Evolutionary conservation across 768 basidiomycete genomes (phyloP).

Genomic region (Collybia sp.): DNA sequence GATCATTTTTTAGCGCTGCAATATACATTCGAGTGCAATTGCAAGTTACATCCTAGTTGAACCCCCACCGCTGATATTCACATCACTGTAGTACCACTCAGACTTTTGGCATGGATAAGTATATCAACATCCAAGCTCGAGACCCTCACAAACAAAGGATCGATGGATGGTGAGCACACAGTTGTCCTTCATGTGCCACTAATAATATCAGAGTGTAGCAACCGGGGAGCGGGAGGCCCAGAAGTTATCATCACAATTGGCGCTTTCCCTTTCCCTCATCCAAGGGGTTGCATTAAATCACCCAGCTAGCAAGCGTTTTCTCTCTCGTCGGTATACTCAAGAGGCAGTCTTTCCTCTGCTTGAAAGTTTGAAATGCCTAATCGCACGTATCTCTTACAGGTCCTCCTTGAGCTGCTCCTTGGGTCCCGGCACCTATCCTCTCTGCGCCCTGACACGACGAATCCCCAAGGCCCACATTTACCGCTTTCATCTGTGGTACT

Average conservation of each 20-base stretch:
- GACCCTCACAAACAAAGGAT: conserved; percentile 35
- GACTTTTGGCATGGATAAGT: conserved; percentile 61
- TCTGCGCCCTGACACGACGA: conserved; percentile 14
- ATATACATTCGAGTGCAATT: conserved; percentile 79
- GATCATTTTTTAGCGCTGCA: conserved; percentile 62
- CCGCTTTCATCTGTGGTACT: conserved; percentile 71
- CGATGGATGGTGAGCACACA: conserved; percentile 36
- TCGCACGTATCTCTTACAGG: conserved; percentile 29
- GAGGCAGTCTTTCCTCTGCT: conserved; percentile 45
- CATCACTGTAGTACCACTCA: conserved; percentile 52
- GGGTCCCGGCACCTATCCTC: conserved; percentile 59
- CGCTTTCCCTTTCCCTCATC: conserved; percentile 59
- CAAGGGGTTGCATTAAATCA: conserved; percentile 79
- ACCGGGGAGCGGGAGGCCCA: conserved; percentile 41
- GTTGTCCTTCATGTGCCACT: conserved; percentile 1
- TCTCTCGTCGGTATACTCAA: conserved; percentile 62
- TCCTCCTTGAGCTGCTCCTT: conserved; percentile 67
- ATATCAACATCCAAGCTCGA: conserved; percentile 48
- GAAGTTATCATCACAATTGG: conserved; percentile 46
- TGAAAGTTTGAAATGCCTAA: not conserved
- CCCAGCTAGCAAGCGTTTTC: conserved; percentile 56
- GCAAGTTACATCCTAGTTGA: conserved; percentile 33
- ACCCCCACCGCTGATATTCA: not conserved
- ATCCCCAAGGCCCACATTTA: conserved; percentile 17
- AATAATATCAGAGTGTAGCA: conserved; percentile 3